Evolutionary conservation across 2,329 filamentous ascomycete genomes (phyloP).

Genomic region (Ophiocordyceps australis): DNA sequence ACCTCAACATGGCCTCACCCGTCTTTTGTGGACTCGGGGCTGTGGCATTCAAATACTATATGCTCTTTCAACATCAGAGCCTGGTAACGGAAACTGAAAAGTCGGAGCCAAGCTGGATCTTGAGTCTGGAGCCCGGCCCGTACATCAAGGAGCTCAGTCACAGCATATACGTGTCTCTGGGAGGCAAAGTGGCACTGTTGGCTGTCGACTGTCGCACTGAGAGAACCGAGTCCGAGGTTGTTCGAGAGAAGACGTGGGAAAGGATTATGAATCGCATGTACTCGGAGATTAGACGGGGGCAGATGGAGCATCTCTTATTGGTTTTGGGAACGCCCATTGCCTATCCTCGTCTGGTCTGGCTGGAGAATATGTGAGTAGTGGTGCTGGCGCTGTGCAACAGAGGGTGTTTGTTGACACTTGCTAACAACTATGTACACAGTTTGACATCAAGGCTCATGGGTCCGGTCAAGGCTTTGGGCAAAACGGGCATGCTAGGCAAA

Average conservation of each 20-base stretch:
- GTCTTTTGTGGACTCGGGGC: conserved; percentile 82
- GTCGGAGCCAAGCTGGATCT: conserved; percentile 79
- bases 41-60: conserved; percentile 95
- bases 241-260: conserved; percentile 69
- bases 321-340: conserved; percentile 71
- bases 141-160: conserved; percentile 80
- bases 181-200: conserved; percentile 61
- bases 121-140: conserved; percentile 64
- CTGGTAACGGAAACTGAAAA: conserved; percentile 61
- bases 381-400: too few species aligned
- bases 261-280: conserved; percentile 75
- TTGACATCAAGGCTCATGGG: conserved; percentile 75
- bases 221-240: conserved; percentile 62
- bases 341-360: conserved; percentile 56
- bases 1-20: conserved; percentile 78
- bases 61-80: conserved; percentile 96
- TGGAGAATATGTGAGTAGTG: conserved; percentile 45
- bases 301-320: conserved; percentile 80
- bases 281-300: conserved; percentile 61
- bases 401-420: conserved; percentile 1
- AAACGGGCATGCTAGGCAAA: conserved; percentile 60
- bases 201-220: conserved; percentile 88
- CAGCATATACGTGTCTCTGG: conserved; percentile 72
- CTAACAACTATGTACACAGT: conserved; percentile 27
- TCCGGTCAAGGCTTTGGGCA: conserved; percentile 74